Percentiles rank a stretch among this genome's conserved stretches.
Evolutionary conservation across 2,329 filamentous ascomycete genomes (phyloP).

Genomic region (Uncinocarpus reesii): DNA sequence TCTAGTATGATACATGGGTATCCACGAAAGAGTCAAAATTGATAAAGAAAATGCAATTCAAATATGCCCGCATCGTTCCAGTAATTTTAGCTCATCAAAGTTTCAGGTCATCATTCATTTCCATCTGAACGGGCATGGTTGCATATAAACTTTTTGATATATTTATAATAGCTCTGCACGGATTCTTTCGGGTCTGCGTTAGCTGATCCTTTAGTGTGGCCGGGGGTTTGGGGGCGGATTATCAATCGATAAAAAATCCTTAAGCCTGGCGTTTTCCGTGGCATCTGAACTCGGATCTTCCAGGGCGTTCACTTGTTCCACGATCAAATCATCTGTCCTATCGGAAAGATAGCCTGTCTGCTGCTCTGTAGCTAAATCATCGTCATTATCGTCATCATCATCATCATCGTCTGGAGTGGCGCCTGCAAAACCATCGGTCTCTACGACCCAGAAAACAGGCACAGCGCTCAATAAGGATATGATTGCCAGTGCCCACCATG

Average conservation of each 20-base stretch:
- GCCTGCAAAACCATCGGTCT: conserved; percentile 57
- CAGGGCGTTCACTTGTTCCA: background rate
- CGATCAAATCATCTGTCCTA: background rate
- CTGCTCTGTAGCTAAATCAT: background rate
- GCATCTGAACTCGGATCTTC: background rate
- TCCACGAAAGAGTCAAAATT: background rate
- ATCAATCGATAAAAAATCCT: background rate
- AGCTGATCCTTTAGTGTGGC: background rate
- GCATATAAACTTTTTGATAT: too few relatives aligned
- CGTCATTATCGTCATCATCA: background rate
- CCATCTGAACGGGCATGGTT: too few relatives aligned
- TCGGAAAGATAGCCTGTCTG: background rate
- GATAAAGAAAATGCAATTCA: background rate
- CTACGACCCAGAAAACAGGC: conserved; percentile 61
- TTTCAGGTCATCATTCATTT: too few relatives aligned
- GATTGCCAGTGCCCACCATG: conserved; percentile 67
- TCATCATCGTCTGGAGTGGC: conserved; percentile 23
- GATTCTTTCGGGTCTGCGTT: background rate
- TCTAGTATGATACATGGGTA: background rate
- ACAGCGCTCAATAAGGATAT: conserved; percentile 57
- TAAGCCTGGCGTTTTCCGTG: background rate
- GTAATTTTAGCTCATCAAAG: too few relatives aligned
- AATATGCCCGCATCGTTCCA: too few relatives aligned
- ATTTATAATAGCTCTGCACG: background rate
- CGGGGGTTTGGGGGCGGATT: background rate